Conservation (phyloP, 148 eudicot species). For the Rhododendron simsii region DNA sequence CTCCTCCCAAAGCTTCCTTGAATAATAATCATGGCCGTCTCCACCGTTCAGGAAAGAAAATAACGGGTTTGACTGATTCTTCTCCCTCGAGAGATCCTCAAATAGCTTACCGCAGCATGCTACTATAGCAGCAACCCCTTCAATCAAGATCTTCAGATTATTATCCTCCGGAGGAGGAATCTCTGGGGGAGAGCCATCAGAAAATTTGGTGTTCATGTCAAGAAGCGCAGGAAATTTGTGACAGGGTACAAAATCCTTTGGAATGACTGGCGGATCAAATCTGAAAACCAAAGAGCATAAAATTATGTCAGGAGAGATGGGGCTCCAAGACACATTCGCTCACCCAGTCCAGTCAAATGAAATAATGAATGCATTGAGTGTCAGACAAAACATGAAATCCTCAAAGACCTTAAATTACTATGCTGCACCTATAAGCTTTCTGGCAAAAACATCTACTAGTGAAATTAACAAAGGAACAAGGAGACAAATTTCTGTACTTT, state of each 20-base stretch:
- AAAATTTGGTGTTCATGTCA: constrained; percentile 27
- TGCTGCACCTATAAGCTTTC: not conserved
- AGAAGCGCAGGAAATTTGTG: constrained; percentile 63
- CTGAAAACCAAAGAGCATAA: constrained; percentile 33
- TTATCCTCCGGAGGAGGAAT: constrained; percentile 75
- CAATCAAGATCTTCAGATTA: constrained; percentile 69
- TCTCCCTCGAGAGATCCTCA: constrained; percentile 89
- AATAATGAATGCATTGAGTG: not conserved
- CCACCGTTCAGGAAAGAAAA: constrained; percentile 88
- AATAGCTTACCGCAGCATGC: constrained; percentile 88
- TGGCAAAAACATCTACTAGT: not conserved
- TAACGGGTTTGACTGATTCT: constrained; percentile 70
- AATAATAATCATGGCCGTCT: constrained; percentile 70
- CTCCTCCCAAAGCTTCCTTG: constrained; percentile 91
- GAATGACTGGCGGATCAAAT: constrained; percentile 78
- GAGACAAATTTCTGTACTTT: not conserved
- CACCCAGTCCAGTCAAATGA: not conserved
- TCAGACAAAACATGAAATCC: not conserved
- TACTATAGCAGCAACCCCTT: constrained; percentile 85
- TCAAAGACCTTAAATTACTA: not conserved
- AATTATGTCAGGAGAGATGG: not conserved
- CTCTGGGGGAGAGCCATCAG: constrained; percentile 56
- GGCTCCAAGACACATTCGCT: not conserved
- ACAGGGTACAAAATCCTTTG: constrained; percentile 63
- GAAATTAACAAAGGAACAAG: not conserved